Evolutionary conservation across 75 land plant genomes (phyloP).

Genomic region (Pseudotsuga menziesii): DNA sequence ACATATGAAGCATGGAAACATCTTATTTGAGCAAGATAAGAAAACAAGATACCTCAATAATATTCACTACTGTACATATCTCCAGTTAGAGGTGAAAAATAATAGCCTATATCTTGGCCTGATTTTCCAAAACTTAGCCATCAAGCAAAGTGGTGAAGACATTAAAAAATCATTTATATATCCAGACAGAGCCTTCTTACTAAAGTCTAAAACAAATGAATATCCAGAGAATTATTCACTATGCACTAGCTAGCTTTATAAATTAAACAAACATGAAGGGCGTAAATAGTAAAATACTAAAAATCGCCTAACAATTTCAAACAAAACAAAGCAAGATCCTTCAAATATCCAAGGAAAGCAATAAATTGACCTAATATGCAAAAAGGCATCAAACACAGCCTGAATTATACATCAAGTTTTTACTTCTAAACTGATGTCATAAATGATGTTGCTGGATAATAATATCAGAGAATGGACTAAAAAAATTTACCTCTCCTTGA

Average conservation of each 20-base stretch:
- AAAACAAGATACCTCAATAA: conserved; percentile 8
- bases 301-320: too few species aligned
- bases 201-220: neutral
- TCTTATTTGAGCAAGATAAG: conserved; percentile 9
- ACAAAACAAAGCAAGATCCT: too few species aligned
- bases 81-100: neutral
- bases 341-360: too few species aligned
- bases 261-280: neutral
- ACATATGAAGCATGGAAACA: conserved; percentile 24
- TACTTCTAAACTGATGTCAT: neutral
- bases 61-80: neutral
- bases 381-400: neutral
- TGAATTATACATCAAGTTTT: neutral
- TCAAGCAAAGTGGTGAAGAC: neutral
- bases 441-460: neutral
- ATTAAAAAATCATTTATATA: neutral
- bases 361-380: neutral
- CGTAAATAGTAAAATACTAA: neutral
- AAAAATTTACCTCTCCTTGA: conserved; percentile 75
- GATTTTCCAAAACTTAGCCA: neutral
- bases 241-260: neutral
- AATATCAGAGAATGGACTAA: neutral
- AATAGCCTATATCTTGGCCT: neutral
- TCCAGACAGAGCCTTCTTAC: neutral
- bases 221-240: neutral